Base-by-base conservation (phyloP, 495 filamentous ascomycete species). In the Penicillium tannophilum region DNA sequence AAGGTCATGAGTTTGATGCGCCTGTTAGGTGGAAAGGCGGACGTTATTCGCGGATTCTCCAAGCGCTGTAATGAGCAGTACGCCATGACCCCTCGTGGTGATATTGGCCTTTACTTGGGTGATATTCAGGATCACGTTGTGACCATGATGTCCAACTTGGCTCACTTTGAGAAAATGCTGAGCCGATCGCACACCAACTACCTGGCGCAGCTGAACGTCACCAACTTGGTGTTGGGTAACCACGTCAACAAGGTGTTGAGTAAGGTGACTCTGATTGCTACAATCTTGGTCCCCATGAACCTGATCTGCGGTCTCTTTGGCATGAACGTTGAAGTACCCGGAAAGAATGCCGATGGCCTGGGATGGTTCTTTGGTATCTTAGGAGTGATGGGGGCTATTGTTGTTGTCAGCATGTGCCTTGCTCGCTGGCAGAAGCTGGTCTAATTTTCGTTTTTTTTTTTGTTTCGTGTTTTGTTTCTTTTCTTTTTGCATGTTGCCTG, bases 91-190 rank as follows among this genome's bases (percentile, higher is more conserved):
- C 94, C 94, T 0, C 88, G 91, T 26, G 92, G 91, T 72, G 94
- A 98, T 70, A 96, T 98, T 65, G 94, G 93, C 14, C 82, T 98
- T 59, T 98, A 98, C 67, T 79, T 98, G 3, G 90, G 91, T 59
- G 94, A 98, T 78, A 96, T 98, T 60, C 94, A 98, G 71, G 94
- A 98, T 76, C 94, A 98, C 81, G 93, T 98, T 35, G 91, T 98
- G 33, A 98, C 94, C 59, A 97, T 98, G 94, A 95, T 96, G 85
- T 90, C 87, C 62, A 98, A 96, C 72, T 76, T 98, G 53, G 86
- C 84, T 10, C 94, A 98, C 69, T 97, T 94, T 63, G 95, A 98
- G 71, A 97, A 97, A 79, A 97, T 98, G 83, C 85, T 98, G 54
- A 91, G 89, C 7, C 89, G 95, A 20, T 88, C 88, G n/a, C 95